Percentiles rank a stretch among this genome's conserved stretches.
phyloP scores from a whole-genome alignment of 768 basidiomycete genomes.

The Obba rivulosa region DNA sequence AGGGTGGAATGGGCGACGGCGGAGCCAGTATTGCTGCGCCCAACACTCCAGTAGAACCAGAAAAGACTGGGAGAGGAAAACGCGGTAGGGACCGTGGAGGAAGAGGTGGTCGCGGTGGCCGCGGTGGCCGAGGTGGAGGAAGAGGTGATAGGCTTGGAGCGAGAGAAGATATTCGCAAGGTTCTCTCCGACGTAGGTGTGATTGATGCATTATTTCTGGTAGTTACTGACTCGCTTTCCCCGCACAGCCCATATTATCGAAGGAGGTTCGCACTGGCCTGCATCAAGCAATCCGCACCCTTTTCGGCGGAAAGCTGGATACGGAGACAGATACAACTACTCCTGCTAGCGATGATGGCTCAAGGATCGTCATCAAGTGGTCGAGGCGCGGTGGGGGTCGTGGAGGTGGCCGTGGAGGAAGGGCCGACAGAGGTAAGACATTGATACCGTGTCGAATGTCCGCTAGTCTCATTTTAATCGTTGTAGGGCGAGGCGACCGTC shows the following conservation, averaged over 20 bases:
- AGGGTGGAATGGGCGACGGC: slow-evolving; percentile 3
- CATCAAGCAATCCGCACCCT: slow-evolving; percentile 77
- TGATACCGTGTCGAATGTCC: not conserved
- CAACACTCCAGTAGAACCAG: slow-evolving; percentile 17
- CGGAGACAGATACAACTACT: slow-evolving; percentile 59
- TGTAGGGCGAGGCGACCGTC: slow-evolving; percentile 33
- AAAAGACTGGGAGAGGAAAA: slow-evolving; percentile 29
- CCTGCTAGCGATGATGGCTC: slow-evolving; percentile 60
- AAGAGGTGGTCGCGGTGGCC: slow-evolving; percentile 43
- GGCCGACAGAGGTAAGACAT: slow-evolving; percentile 22
- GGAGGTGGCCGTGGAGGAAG: slow-evolving; percentile 44
- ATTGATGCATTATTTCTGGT: slow-evolving; percentile 2
- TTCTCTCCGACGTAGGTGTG: slow-evolving; percentile 72
- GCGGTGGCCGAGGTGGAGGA: slow-evolving; percentile 35
- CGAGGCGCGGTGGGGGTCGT: slow-evolving; percentile 42
- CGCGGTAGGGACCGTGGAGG: slow-evolving; percentile 37
- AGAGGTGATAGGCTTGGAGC: slow-evolving; percentile 37
- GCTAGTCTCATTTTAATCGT: not conserved
- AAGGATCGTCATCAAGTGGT: slow-evolving; percentile 78
- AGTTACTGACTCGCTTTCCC: slow-evolving; percentile 5
- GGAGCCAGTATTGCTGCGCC: slow-evolving; percentile 12
- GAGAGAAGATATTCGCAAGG: slow-evolving; percentile 65
- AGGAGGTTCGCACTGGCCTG: slow-evolving; percentile 73
- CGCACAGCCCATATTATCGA: slow-evolving; percentile 73
- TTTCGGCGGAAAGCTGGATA: slow-evolving; percentile 82